Percentiles rank a stretch among this genome's conserved stretches.
Evolutionary conservation across 768 basidiomycete species (phyloP).

Genomic region (Auricularia auricula-judae): DNA sequence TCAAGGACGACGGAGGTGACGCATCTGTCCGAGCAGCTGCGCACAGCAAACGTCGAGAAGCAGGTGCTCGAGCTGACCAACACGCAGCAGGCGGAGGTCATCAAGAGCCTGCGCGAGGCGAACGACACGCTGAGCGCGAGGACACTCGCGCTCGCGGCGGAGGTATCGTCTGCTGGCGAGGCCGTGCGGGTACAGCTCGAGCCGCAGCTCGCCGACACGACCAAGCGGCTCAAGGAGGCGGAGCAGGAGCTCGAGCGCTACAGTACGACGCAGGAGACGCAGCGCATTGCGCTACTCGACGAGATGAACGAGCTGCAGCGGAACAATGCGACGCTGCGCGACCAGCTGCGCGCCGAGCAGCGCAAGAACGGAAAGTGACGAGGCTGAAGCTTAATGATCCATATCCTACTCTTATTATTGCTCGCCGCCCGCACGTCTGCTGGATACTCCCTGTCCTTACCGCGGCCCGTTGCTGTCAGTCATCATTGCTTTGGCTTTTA

Average conservation of each 20-base stretch:
- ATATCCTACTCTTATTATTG: not conserved
- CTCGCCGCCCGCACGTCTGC: not conserved
- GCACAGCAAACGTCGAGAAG: slow-evolving; percentile 51
- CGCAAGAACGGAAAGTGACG: slow-evolving; percentile 22
- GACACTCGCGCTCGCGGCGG: slow-evolving; percentile 58
- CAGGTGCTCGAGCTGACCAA: slow-evolving; percentile 56
- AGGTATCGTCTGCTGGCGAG: slow-evolving; percentile 47
- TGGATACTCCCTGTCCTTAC: not conserved
- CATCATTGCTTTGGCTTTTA: not conserved
- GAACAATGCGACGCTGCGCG: slow-evolving; percentile 60
- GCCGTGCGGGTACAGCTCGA: slow-evolving; percentile 54
- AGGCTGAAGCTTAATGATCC: not conserved
- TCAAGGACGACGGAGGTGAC: slow-evolving; percentile 56
- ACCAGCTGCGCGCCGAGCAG: slow-evolving; percentile 46
- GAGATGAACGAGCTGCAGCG: slow-evolving; percentile 77
- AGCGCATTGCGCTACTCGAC: slow-evolving; percentile 76
- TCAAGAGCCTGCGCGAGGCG: slow-evolving; percentile 61
- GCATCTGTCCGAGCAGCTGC: slow-evolving; percentile 48
- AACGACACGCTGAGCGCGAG: slow-evolving; percentile 69
- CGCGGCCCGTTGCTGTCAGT: not conserved
- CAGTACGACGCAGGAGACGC: slow-evolving; percentile 65
- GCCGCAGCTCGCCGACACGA: slow-evolving; percentile 47
- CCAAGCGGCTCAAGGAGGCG: slow-evolving; percentile 50
- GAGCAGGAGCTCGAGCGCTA: slow-evolving; percentile 55
- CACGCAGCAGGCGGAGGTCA: slow-evolving; percentile 63